Evolutionary conservation across 2,329 filamentous ascomycete species (phyloP).

Genomic region (Mycogone perniciosa): DNA sequence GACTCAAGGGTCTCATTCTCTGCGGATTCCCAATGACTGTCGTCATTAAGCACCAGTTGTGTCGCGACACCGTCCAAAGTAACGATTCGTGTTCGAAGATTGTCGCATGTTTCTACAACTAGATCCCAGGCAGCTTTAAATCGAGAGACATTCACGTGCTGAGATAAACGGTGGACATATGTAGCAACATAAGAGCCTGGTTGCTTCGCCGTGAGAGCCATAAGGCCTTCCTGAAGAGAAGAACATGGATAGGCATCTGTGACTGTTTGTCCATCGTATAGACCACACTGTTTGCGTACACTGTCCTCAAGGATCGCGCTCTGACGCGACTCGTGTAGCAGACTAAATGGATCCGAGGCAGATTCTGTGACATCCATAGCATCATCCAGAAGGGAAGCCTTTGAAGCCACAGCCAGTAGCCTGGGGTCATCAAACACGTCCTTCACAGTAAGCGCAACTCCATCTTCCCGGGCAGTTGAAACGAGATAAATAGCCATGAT

Average conservation of each 20-base stretch:
- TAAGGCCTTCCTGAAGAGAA: constrained; percentile 14
- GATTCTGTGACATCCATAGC: neutral
- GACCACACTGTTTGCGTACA: neutral
- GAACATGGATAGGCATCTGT: constrained; percentile 14
- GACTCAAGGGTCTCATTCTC: neutral
- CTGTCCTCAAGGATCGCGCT: neutral
- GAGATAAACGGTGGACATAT: neutral
- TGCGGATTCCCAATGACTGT: neutral
- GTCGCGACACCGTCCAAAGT: neutral
- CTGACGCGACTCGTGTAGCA: neutral
- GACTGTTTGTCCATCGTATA: neutral
- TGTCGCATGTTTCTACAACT: neutral
- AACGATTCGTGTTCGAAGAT: constrained; percentile 15
- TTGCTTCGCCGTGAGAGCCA: constrained; percentile 11
- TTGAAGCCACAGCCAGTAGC: neutral
- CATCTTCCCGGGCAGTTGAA: constrained; percentile 26
- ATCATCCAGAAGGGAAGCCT: neutral
- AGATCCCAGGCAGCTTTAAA: constrained; percentile 15
- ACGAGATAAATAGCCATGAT: constrained; percentile 38
- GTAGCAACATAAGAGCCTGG: constrained; percentile 10
- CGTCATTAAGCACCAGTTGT: constrained; percentile 2
- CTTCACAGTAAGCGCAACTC: constrained; percentile 1
- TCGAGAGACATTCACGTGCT: neutral
- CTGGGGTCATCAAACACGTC: constrained; percentile 4
- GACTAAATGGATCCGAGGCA: neutral